Conservation (phyloP, 805 yeast species). For the Cyberlindnera mrakii region DNA sequence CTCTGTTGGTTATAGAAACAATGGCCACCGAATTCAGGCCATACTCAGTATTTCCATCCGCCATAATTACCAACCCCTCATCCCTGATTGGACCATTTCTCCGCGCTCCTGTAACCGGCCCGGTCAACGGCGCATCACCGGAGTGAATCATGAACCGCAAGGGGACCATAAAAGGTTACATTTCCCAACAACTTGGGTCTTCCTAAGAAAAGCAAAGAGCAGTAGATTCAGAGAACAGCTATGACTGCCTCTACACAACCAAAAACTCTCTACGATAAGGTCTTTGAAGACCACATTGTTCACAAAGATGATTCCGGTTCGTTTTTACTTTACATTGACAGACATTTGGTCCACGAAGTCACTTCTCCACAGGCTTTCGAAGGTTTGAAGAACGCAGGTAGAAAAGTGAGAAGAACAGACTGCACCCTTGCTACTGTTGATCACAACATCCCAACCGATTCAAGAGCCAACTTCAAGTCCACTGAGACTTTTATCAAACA, state of each 20-base stretch:
- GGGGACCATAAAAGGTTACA: background rate
- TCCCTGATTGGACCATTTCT: conserved; percentile 13
- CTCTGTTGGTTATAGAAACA: no score
- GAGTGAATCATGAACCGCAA: conserved; percentile 1
- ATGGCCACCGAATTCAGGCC: no score
- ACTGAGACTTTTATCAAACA: conserved; percentile 80
- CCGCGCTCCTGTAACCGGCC: conserved; percentile 9
- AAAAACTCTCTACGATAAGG: conserved; percentile 88
- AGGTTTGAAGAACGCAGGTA: conserved; percentile 82
- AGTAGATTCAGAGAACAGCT: conserved; percentile 1
- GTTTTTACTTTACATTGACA: conserved; percentile 82
- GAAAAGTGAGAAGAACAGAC: conserved; percentile 85
- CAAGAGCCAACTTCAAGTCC: conserved; percentile 72
- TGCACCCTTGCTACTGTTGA: conserved; percentile 94
- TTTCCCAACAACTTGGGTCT: background rate
- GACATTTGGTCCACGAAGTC: conserved; percentile 97
- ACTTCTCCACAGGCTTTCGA: conserved; percentile 99
- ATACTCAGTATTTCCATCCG: background rate
- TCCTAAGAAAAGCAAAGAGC: background rate
- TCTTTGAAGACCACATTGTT: conserved; percentile 90
- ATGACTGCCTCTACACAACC: conserved; percentile 8
- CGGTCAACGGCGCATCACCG: conserved; percentile 5
- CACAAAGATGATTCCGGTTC: conserved; percentile 87
- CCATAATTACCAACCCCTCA: conserved; percentile 6
- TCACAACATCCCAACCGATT: conserved; percentile 93